Evolutionary conservation across 768 basidiomycete genomes (phyloP), one percentile per base, ranked within the genome.

Genomic region (Tylopilus vinaceipallidus): DNA sequence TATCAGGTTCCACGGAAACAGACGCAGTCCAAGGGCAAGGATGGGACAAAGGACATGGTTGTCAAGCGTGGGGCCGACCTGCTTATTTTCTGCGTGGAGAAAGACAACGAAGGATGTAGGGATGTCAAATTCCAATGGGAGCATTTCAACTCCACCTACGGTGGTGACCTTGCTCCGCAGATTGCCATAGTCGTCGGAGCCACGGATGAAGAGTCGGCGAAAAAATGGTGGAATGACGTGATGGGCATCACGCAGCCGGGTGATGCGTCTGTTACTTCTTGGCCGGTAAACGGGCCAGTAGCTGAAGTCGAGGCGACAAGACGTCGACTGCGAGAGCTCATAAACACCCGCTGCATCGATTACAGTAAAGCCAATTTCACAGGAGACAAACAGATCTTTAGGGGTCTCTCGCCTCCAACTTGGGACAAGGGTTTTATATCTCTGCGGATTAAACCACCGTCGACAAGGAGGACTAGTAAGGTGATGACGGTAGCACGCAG

Each of bases 91-190:
- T 63, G 62, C 40, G 60, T 52, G 36, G 22, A 45, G 22, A 56
- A 45, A 30, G 45, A 41, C 14, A 26, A 6, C 6, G 42, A 20
- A 22, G 49, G 42, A 1, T 38, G 17, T 17, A 10, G 12, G 39
- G 46, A 54, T 19, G 50, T 62, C 42, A 62, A 26, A 52, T 30
- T 11, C 19, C 57, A 62, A 49, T 65, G 62, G 59, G 52, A 63
- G 5, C 32, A 59, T 47, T 63, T 63, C 46, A 52, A 54, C n/a
- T 6, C 42, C 39, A 52, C 54, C 23, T 63, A 63, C 14, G 57
- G 62, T 3, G 62, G 62, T 12, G 63, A 62, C 16, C 61, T 63
- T 39, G 59, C 62, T 6, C 63, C 62, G 22, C 57, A 56, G 19
- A 52, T 65, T 8, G 51, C 62, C n/a, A 27, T 65, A 16, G 11